Base-by-base conservation (phyloP, 192 early-diverging fungal species). In the Podila epigama region DNA sequence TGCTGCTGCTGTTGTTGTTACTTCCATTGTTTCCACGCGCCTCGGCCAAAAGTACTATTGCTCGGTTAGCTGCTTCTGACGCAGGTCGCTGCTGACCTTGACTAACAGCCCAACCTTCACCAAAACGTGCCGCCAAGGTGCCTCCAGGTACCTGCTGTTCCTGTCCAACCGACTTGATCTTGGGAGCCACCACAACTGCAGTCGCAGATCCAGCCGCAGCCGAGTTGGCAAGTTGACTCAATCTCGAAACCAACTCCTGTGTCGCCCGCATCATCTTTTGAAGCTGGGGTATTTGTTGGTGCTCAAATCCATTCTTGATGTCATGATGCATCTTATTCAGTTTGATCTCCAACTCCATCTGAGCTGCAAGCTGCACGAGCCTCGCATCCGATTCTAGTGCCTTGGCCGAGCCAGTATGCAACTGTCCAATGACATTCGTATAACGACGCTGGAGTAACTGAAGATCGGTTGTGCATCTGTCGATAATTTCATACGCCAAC, bases 171-270 rank as follows among this genome's bases (percentile, higher is more conserved):
- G 32, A 20, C 31, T 18, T 63, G 16, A 65, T 33, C 28, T 60
- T 66, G 1, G 70, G 70, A 10, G 51, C 31, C 4, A 77, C 56
- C 25, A 77, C 73, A 16, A 77, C 66, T 2, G 66, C 53, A 0
- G 73, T 77, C 1, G 73, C 73, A 39, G 66, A 68, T 13, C 73
- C 73, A 15, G 73, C 73, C 12, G 73, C 73, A 0, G 73, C 73
- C 2, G 66, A 52, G 0, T 66, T 68, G 25, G 73, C 68, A n/a
- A 77, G 56, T 31, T 58, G 58, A 20, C 55, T 64, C 6, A 77
- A 55, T 48, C 73, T 64, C 16, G 66, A 68, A 1, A 77, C 61
- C 36, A 77, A 7, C 39, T 77, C 73, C 16, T 64, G 51, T 11
- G 73, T 77, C 16, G 73, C 61, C 6, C 34, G 35, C 73, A 77